Evolutionary conservation across 805 yeast species (phyloP), one percentile per base, ranked within the genome.

Genomic region (Blastobotrys terrestris): DNA sequence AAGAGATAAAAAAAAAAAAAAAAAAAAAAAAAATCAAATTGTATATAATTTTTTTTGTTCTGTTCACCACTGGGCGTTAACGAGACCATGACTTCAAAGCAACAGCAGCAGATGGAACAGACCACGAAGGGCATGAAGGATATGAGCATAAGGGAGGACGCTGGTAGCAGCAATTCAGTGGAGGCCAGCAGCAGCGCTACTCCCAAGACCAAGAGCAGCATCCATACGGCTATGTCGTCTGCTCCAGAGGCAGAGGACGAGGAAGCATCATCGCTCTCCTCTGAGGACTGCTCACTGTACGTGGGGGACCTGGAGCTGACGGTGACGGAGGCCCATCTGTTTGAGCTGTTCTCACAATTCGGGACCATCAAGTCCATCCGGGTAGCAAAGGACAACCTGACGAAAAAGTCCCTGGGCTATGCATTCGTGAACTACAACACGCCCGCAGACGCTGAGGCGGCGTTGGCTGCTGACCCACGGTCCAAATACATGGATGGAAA

Each of bases 351-450:
- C 69, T 80, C 79, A 51, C 68, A 78, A 64, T 79, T 85, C 66
- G 96, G 96, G 62, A 87, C 82, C 66, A 94, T 88, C 58, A 77
- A 92, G 31, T 85, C 95, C 57, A 86, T 88, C 71, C 84, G 95
- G 77, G 91, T 88, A 58, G 87, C 95, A 72, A 87, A 95, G 77
- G 95, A 89, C 69, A 87, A 94, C 58, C 80, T 87, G 62, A 79
- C 95, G 70, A 86, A 86, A 78, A 84, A 83, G 65, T 87, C 96
- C 50, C 77, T 89, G 66, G 95, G 96, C 70, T 87, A 88, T 71
- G 96, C 94, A 65, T 89, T 88, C 73, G 95, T 89, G 63, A 89
- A 87, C 80, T 88, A 76, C 50, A 48, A 80, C 84, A 81, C 73
- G 80, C 80, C 77, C 60, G 85, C 79, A 60, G 94, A 87, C 66